These are phyloP conservation scores for Citrus reticulata DNA, from an alignment of 345 rosid genomes.

Conservation along the genomic window DNA sequence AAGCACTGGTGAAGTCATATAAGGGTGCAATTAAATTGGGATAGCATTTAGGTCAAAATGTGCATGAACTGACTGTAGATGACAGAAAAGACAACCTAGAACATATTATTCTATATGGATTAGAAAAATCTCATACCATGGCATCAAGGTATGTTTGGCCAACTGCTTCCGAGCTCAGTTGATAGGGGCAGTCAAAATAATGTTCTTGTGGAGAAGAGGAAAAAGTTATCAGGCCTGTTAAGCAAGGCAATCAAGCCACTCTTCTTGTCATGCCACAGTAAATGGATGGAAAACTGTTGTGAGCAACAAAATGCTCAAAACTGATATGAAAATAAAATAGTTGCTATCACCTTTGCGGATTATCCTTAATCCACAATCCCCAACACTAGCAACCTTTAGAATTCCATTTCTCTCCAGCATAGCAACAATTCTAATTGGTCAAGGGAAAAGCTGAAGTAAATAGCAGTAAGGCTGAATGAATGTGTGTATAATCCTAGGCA, in stretches of 20 bases:
- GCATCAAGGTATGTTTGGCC: conserved; percentile 88
- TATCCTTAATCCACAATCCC: conserved; percentile 82
- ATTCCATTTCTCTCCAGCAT: conserved; percentile 69
- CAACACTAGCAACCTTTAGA: conserved; percentile 70
- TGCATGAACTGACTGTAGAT: background rate
- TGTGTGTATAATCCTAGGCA: background rate
- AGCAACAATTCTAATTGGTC: conserved; percentile 56
- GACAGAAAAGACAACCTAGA: background rate
- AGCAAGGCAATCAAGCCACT: conserved; percentile 1
- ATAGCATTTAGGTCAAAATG: background rate
- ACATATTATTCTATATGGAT: background rate
- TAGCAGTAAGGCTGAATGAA: no score
- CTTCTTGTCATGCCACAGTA: background rate
- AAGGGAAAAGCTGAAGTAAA: conserved; percentile 12
- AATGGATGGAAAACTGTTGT: background rate
- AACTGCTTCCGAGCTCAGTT: conserved; percentile 70
- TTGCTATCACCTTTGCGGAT: conserved; percentile 53
- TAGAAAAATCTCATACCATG: conserved; percentile 40
- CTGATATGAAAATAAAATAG: background rate
- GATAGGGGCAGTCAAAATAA: conserved; percentile 88
- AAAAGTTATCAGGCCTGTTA: conserved; percentile 59
- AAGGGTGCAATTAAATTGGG: background rate
- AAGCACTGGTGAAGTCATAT: background rate
- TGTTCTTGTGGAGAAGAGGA: conserved; percentile 83
- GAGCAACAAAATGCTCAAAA: background rate